Evolutionary conservation across 2,329 filamentous ascomycete genomes (phyloP).

Genomic region (Fusarium sp.): DNA sequence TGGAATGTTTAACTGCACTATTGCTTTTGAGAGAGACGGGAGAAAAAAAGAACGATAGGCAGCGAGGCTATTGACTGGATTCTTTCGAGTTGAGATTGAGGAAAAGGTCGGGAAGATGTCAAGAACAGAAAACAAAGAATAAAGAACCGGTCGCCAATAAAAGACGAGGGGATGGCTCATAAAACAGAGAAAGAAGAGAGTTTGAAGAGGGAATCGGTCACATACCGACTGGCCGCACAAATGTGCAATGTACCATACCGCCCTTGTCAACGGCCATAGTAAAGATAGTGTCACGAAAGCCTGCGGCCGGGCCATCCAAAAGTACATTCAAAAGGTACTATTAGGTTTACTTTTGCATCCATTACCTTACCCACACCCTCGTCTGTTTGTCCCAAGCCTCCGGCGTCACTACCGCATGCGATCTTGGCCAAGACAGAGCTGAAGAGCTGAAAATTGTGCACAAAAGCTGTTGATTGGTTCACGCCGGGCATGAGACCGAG

Average conservation of each 20-base stretch:
- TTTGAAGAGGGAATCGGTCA: slow-evolving; percentile 11
- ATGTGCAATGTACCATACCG: not conserved
- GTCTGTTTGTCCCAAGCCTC: slow-evolving; percentile 27
- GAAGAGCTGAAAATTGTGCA: slow-evolving; percentile 1
- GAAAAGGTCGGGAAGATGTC: not conserved
- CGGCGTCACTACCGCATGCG: slow-evolving; percentile 32
- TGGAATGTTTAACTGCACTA: slow-evolving; percentile 26
- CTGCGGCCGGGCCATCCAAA: not conserved
- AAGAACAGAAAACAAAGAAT: not conserved
- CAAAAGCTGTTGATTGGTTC: slow-evolving; percentile 5
- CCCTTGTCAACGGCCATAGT: slow-evolving; percentile 1
- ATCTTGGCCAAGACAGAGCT: slow-evolving; percentile 26
- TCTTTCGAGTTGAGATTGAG: slow-evolving; percentile 4
- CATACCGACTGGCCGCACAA: slow-evolving; percentile 1
- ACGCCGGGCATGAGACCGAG: slow-evolving; percentile 2
- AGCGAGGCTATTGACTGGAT: not conserved
- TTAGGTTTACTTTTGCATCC: not conserved
- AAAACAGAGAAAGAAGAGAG: slow-evolving; percentile 5
- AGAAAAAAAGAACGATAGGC: not conserved
- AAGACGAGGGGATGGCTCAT: slow-evolving; percentile 7
- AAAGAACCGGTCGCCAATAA: not conserved
- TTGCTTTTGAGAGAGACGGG: not conserved
- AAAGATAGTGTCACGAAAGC: not conserved
- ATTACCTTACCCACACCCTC: not conserved
- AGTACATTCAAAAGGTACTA: slow-evolving; percentile 10